Conservation (phyloP, 2,329 filamentous ascomycete species). For the Pseudocercospora crystallina region DNA sequence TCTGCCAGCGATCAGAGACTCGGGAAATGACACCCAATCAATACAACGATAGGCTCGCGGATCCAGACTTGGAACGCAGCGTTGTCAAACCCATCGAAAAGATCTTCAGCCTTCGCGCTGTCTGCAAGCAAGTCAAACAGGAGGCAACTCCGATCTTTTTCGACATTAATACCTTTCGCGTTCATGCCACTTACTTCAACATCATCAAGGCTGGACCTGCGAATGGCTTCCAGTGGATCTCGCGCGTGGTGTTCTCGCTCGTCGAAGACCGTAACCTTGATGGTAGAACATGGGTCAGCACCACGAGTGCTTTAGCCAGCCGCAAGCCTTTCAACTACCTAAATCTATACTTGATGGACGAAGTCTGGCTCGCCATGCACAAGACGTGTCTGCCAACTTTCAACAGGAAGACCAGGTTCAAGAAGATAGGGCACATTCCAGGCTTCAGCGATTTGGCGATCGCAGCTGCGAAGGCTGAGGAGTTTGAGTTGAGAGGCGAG, state of each 20-base stretch:
- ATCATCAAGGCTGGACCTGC: no score
- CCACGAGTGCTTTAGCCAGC: no score
- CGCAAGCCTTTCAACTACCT: no score
- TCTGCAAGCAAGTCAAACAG: conserved; percentile 3
- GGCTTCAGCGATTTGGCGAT: not conserved
- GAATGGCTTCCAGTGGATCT: not conserved
- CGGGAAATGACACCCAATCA: no score
- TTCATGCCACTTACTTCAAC: no score
- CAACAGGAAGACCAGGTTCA: not conserved
- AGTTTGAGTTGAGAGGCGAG: not conserved
- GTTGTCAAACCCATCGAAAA: not conserved
- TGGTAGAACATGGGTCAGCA: no score
- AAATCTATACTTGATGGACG: not conserved
- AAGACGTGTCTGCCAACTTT: not conserved
- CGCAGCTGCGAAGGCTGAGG: not conserved
- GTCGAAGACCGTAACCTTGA: no score
- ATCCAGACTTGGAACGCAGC: not conserved
- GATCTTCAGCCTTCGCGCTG: not conserved
- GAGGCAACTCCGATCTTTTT: conserved; percentile 8
- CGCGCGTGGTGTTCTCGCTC: no score
- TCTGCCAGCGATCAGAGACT: no score
- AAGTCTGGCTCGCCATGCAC: not conserved
- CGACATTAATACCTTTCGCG: conserved; percentile 5
- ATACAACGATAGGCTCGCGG: no score
- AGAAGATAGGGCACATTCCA: not conserved